Conservation (phyloP, 805 yeast species). For the Nakazawaea pomicola region DNA sequence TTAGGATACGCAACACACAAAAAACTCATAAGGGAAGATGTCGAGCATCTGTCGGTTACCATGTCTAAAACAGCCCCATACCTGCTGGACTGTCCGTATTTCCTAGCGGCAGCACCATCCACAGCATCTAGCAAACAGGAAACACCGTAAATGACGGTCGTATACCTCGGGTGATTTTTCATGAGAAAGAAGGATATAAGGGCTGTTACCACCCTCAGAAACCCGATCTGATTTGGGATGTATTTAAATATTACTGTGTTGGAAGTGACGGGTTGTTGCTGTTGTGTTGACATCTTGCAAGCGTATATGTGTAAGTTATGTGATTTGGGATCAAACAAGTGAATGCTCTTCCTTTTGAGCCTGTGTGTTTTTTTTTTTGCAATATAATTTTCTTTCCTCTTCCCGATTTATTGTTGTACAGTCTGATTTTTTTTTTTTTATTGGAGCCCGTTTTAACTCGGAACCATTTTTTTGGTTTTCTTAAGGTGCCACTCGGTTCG, state of each 20-base stretch:
- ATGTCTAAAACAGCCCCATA: slow-evolving; percentile 97
- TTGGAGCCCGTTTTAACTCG: too few species aligned
- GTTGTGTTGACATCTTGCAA: too few species aligned
- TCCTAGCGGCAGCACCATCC: slow-evolving; percentile 94
- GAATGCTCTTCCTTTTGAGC: too few species aligned
- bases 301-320: too few species aligned
- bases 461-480: too few species aligned
- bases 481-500: too few species aligned
- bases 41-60: slow-evolving; percentile 98
- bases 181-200: slow-evolving; percentile 74
- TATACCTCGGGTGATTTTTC: slow-evolving; percentile 77
- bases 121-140: slow-evolving; percentile 93
- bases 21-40: slow-evolving; percentile 87
- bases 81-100: slow-evolving; percentile 79
- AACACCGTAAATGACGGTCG: slow-evolving; percentile 72
- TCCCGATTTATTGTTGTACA: too few species aligned
- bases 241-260: slow-evolving; percentile 34
- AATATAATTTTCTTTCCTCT: too few species aligned
- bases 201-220: slow-evolving; percentile 77
- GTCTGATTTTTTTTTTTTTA: too few species aligned
- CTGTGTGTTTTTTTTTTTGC: too few species aligned
- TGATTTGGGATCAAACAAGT: too few species aligned
- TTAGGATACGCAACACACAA: slow-evolving; percentile 75
- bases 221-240: slow-evolving; percentile 92
- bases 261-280: not conserved